Evolutionary conservation across 2,329 filamentous ascomycete species (phyloP), one percentile per base, ranked within the genome.

Genomic region (Grosmannia huntii): DNA sequence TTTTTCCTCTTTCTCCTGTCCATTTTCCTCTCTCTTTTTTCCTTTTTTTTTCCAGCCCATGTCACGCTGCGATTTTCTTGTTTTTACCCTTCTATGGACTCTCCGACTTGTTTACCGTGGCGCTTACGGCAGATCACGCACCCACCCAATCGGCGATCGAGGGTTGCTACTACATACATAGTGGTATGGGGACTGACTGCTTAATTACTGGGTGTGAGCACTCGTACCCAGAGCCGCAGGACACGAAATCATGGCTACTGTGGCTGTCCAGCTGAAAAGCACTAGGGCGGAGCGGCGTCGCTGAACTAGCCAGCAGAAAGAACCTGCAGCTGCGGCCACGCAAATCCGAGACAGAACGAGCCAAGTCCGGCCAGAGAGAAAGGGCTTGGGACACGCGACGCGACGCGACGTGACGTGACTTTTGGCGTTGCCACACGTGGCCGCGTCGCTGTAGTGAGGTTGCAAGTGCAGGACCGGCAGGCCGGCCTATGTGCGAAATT

Each of bases 341-440:
- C 25, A 50, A 50, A 50, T 19, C 48, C 48, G 48, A 50, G 19
- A 19, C 23, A 25, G 4, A 25, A 25, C 9, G 25, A 19, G 19
- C 14, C 14, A 19, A n/a, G 5, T 4, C 33, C 33, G 33, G 33
- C 9, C 7, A 38, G 36, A 16, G 36, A 38, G 12, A 38, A 38
- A 38, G 36, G 14, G 36, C 36, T 23, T 14, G 50, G n/a, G 33
- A 53, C 31, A 38, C 51, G 51, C 51, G 54, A 61, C 60, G 60
- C 60, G 60, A 61, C 60, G 60, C 60, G 60, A 56, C 60, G 57
- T 53, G 60, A 52, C 59, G 33, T 57, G 54, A 41, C 33, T 38
- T 11, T 41, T 38, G 19, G 12, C 16, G 5, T 44, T 44, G 41
- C 41, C 41, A 44, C 41, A 44, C 41, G 41, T 44, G 41, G 41